Percentiles rank a stretch among this genome's conserved stretches.
Evolutionary conservation across 2,329 filamentous ascomycete genomes (phyloP).

Genomic region (Cordyceps pruinosa): DNA sequence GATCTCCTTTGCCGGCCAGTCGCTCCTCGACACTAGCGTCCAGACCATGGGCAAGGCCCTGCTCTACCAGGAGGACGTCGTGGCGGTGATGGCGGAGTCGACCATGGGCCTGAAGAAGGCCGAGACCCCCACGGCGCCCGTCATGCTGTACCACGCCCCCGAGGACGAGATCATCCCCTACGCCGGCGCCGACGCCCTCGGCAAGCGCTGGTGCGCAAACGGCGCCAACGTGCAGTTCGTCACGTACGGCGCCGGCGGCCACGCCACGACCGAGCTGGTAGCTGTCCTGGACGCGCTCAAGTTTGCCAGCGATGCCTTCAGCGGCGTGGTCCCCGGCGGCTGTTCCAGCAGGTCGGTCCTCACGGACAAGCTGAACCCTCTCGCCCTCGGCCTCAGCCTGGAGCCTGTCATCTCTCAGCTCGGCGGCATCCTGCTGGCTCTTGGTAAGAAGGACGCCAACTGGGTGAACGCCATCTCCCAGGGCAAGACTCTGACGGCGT

Average conservation of each 20-base stretch:
- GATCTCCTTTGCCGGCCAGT: slow-evolving; percentile 1
- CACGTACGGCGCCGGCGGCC: slow-evolving; percentile 5
- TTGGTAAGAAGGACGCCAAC: slow-evolving; percentile 9
- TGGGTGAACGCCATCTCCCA: background rate
- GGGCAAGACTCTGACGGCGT: background rate
- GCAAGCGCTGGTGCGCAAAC: slow-evolving; percentile 9
- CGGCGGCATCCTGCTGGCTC: background rate
- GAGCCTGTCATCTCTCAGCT: slow-evolving; percentile 5
- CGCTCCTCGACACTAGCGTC: slow-evolving; percentile 3
- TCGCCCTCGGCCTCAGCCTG: slow-evolving; percentile 8
- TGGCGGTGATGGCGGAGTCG: background rate
- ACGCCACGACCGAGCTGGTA: slow-evolving; percentile 7
- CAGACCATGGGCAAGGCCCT: slow-evolving; percentile 10
- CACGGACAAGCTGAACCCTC: slow-evolving; percentile 1
- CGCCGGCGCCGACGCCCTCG: background rate
- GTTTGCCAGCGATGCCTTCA: slow-evolving; percentile 10
- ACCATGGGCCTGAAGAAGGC: slow-evolving; percentile 7
- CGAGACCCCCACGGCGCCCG: slow-evolving; percentile 11
- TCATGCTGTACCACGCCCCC: slow-evolving; percentile 9
- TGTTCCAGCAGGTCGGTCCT: slow-evolving; percentile 1
- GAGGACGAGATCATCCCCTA: slow-evolving; percentile 13
- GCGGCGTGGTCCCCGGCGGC: background rate
- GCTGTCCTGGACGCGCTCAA: background rate
- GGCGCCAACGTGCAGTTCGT: slow-evolving; percentile 9
- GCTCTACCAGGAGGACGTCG: background rate